phyloP scores from a whole-genome alignment of 257 asterid genomes.

The Ocimum tenuiflorum region DNA sequence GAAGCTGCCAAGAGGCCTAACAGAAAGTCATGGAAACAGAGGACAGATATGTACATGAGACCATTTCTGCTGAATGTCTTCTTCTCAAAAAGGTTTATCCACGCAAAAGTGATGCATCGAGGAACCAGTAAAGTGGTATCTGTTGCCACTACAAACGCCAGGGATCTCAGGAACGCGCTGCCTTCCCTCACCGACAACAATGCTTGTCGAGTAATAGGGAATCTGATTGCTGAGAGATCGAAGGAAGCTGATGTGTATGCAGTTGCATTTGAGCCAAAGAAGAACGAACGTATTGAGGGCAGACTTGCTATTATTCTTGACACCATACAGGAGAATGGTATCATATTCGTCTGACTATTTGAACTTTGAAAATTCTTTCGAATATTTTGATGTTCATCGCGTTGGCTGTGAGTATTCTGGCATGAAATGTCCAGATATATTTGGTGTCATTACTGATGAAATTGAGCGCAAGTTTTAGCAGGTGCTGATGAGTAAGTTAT shows the following conservation, averaged over 20 bases:
- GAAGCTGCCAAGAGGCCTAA: slow-evolving; percentile 82
- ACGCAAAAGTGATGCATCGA: slow-evolving; percentile 88
- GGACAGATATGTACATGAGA: slow-evolving; percentile 94
- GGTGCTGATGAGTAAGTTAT: too few relatives aligned
- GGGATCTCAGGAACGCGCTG: slow-evolving; percentile 72
- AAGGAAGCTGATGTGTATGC: slow-evolving; percentile 96
- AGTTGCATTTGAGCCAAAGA: slow-evolving; percentile 61
- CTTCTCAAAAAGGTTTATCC: slow-evolving; percentile 81
- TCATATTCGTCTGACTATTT: slow-evolving; percentile 46
- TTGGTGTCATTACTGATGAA: not conserved
- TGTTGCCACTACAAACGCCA: slow-evolving; percentile 84
- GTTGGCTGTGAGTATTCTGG: not conserved
- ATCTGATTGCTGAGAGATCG: slow-evolving; percentile 79
- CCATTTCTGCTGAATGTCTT: slow-evolving; percentile 78
- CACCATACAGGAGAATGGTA: slow-evolving; percentile 72
- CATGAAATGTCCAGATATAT: too few relatives aligned
- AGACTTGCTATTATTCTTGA: slow-evolving; percentile 74
- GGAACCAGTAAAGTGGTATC: slow-evolving; percentile 95
- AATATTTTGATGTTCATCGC: not conserved
- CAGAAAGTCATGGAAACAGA: slow-evolving; percentile 92
- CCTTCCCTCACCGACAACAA: slow-evolving; percentile 76
- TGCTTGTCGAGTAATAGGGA: slow-evolving; percentile 75
- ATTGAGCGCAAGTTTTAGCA: too few relatives aligned
- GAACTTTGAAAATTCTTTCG: not conserved
- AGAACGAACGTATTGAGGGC: slow-evolving; percentile 74